A percentile compares a stretch with the other conserved stretches of the same genome.
Conservation (phyloP, 345 rosid species). For the Stellera chamaejasme region DNA sequence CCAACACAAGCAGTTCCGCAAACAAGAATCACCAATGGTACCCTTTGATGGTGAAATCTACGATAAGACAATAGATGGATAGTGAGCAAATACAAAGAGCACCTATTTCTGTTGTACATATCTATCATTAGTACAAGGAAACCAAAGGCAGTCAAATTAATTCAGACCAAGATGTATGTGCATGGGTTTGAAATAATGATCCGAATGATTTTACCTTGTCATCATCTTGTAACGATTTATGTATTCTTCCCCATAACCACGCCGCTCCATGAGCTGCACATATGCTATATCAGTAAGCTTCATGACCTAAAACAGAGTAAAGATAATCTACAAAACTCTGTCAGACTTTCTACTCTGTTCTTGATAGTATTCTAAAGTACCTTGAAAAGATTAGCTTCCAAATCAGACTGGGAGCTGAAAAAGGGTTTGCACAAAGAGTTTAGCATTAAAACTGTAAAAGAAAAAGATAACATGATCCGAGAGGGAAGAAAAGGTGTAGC, state of each 20-base stretch:
- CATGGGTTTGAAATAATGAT: too few species aligned
- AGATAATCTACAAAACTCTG: neutral
- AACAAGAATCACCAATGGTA: constrained; percentile 95
- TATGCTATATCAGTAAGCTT: constrained; percentile 11
- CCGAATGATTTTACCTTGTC: constrained; percentile 46
- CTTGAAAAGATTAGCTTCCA: constrained; percentile 91
- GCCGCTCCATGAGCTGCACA: constrained; percentile 84
- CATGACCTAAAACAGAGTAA: neutral
- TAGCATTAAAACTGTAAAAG: constrained; percentile 2
- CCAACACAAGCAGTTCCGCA: constrained; percentile 99
- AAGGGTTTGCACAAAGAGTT: constrained; percentile 5
- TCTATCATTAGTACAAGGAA: neutral
- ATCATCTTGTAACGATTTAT: constrained; percentile 92
- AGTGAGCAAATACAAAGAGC: neutral
- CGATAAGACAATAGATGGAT: constrained; percentile 4
- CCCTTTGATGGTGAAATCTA: constrained; percentile 98
- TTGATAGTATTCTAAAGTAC: constrained; percentile 21
- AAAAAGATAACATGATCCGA: neutral
- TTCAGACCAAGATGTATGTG: too few species aligned
- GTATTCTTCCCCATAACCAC: constrained; percentile 85
- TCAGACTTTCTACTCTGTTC: neutral
- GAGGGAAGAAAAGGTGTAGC: constrained; percentile 13
- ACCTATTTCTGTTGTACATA: too few species aligned
- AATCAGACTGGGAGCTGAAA: constrained; percentile 83
- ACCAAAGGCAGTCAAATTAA: neutral